Base-by-base conservation (phyloP, 2,329 filamentous ascomycete genomes). In the Pestalotiopsis sp. region DNA sequence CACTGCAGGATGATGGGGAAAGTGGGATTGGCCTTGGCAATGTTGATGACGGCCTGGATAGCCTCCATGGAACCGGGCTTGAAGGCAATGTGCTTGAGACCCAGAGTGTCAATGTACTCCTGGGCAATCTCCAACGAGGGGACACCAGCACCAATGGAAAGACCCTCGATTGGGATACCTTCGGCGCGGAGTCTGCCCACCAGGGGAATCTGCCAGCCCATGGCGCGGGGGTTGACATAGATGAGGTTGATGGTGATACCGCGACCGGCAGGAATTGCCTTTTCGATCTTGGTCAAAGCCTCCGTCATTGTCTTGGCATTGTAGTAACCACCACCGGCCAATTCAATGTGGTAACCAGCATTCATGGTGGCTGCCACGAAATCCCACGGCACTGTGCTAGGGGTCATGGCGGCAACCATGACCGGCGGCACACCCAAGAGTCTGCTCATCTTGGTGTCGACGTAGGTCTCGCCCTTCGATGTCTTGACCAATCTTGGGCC, bases 391-490 rank as follows among this genome's bases (percentile, higher is more conserved):
- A 97, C 93, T 0, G 95, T 98, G 70, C 89, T 89, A 13, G 95
- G 95, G 2, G 95, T 97, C 95, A 98, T 98, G 79, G 94, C 95
- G 68, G 94, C 94, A 70, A 97, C 94, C 85, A 98, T 91, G 71
- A 98, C 85, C 0, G 95, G 95, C 9, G 95, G 94, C 4, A 96
- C 85, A 74, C 94, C 94, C 20, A 97, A 85, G 23, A 97, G 84
- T 74, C 94, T 88, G 81, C 92, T 97, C 92, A 98, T 96, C 85
- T 97, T 98, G 71, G 96, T 99, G 79, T 98, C 95, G 61, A 99
- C 94, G 74, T 93, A 98, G 2, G 94, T 97, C 78, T 95, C 89
- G 23, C 96, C 96, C 68, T 89, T 90, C 12, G 95, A 95, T 14
- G 93, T 98, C 83, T 94, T 96, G 75, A 97, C 91, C 58, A 99